Base-by-base conservation (phyloP, 257 asterid genomes). In the Linaria vulgaris region DNA sequence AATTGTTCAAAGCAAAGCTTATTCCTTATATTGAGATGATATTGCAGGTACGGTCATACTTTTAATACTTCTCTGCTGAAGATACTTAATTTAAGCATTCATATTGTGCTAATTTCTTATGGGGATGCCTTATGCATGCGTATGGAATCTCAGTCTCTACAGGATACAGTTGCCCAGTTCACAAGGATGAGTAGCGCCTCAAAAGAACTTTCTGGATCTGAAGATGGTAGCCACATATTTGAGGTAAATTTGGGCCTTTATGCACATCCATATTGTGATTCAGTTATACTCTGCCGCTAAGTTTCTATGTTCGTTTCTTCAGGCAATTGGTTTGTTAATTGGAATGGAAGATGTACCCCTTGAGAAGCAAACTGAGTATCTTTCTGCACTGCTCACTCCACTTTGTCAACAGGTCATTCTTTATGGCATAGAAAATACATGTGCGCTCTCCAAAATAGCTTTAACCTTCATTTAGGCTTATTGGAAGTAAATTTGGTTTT, bases 291-390 rank as follows among this genome's bases (percentile, higher is more conserved):
- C 59, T 69, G n/a, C 37, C 63, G 64, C 30, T 47, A 38, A 63
- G 51, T 43, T 34, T 59, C 6, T 45, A 13, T 22, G 57, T 49
- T 64, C 38, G 52, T 70, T 66, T 48, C 23, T 69, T 27, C 71
- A 90, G 99, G 97, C 99, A 49, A 90, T 90, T 73, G 99, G 99
- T 57, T 83, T 84, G 79, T 78, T 94, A 54, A 88, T 94, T 67
- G 97, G 99, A 72, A 94, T 88, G 97, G 99, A 94, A 80, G 95
- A 94, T 57, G 95, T 94, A 39, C 80, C 95, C 25, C 74, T 74
- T 61, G 96, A 84, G 78, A 94, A 90, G 70, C 99, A 94, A 72
- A 74, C 86, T 9, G 90, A 81, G 34, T 94, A 84, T 75, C 95
- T 94, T 54, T 81, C 95, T 63, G 83, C 86, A 22, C 78, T 94